phyloP scores from a whole-genome alignment of 345 rosid species.

The Murraya koenigii region DNA sequence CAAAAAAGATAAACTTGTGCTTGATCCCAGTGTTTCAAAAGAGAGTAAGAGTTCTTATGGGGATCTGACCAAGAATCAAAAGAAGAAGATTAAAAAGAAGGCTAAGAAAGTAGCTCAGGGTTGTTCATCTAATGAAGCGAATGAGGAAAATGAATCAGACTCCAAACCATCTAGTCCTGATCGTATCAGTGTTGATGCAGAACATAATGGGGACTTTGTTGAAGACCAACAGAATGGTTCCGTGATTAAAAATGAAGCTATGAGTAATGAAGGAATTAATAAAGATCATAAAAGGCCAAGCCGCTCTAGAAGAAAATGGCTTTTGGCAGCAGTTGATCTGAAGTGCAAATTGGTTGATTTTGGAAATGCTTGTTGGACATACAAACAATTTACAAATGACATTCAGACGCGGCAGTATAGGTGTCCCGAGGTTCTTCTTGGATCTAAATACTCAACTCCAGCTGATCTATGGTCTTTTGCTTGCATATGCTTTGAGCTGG shows the following conservation, averaged over 20 bases:
- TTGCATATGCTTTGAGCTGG: conserved; percentile 80
- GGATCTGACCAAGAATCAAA: conserved; percentile 50
- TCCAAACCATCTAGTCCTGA: conserved; percentile 36
- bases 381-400: conserved; percentile 72
- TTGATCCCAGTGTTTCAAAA: conserved; percentile 31
- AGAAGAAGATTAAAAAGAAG: conserved; percentile 59
- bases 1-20: conserved; percentile 34
- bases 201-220: conserved; percentile 24
- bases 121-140: conserved; percentile 43
- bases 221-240: conserved; percentile 41
- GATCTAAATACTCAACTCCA: conserved; percentile 76
- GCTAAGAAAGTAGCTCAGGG: conserved; percentile 57
- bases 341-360: conserved; percentile 77
- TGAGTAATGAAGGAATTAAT: conserved; percentile 26
- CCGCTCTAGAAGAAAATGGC: conserved; percentile 45
- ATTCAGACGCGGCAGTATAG: conserved; percentile 76
- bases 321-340: conserved; percentile 45
- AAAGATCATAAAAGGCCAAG: conserved; percentile 44
- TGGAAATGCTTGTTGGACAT: conserved; percentile 83
- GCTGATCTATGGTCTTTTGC: conserved; percentile 83
- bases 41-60: conserved; percentile 32
- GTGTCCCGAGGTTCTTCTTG: conserved; percentile 74
- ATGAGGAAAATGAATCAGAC: conserved; percentile 33
- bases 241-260: conserved; percentile 19
- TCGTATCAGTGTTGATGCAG: conserved; percentile 18